Evolutionary conservation across 768 basidiomycete genomes (phyloP).

Genomic region (Botryobasidium botryosum): DNA sequence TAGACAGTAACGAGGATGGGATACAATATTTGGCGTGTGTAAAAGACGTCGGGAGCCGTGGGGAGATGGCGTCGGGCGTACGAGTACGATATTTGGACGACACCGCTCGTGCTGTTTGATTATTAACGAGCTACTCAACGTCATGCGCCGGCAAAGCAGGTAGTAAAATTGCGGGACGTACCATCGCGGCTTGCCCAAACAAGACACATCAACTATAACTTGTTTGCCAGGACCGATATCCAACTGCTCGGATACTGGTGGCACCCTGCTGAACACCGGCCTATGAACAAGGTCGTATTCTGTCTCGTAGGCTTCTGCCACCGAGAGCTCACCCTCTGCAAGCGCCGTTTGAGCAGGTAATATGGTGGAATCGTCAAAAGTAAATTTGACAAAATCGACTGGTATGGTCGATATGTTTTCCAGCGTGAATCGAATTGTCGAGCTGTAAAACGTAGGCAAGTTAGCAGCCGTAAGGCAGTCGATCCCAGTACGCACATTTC

Average conservation of each 20-base stretch:
- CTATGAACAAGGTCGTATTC: constrained; percentile 62
- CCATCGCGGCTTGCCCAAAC: constrained; percentile 88
- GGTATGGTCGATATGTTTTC: constrained; percentile 78
- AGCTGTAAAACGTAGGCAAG: constrained; percentile 29
- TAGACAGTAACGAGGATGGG: constrained; percentile 90
- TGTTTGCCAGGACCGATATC: constrained; percentile 54
- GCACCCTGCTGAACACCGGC: constrained; percentile 66
- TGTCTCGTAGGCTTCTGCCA: constrained; percentile 80
- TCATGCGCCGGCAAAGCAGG: too few species aligned
- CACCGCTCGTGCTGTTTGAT: constrained; percentile 49
- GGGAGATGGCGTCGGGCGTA: constrained; percentile 23
- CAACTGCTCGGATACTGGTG: constrained; percentile 28
- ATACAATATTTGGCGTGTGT: constrained; percentile 74
- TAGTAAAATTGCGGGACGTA: constrained; percentile 27
- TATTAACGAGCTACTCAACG: constrained; percentile 3
- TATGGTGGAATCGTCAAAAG: constrained; percentile 84
- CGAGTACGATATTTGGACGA: constrained; percentile 73
- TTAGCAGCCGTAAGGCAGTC: too few species aligned
- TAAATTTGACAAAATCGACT: constrained; percentile 70
- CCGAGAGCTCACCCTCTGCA: constrained; percentile 60
- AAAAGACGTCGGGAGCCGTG: constrained; percentile 36
- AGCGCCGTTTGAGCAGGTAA: constrained; percentile 57
- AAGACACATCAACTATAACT: constrained; percentile 46
- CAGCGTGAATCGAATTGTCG: constrained; percentile 65
- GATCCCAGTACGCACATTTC: constrained; percentile 54